Conservation (phyloP, 176 grass and related monocot genomes). For the Cenchrus americanus region DNA sequence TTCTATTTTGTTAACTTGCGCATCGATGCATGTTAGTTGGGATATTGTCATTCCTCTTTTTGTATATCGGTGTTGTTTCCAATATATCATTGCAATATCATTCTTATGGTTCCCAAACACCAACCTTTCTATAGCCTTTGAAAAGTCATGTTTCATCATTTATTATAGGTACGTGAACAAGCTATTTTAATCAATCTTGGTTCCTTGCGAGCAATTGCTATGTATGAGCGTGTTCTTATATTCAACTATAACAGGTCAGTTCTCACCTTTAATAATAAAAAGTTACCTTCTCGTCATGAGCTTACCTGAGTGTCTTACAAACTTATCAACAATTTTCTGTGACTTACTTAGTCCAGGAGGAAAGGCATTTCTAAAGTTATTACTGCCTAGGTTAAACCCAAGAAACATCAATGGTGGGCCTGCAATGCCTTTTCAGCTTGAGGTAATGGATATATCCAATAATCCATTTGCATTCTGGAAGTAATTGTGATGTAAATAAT, state of each 20-base stretch:
- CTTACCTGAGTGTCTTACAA: not conserved
- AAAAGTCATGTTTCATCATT: constrained; percentile 39
- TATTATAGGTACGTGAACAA: constrained; percentile 86
- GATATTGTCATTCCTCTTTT: not conserved
- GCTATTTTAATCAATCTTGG: constrained; percentile 95
- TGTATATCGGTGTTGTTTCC: constrained; percentile 1
- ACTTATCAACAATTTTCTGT: constrained; percentile 33
- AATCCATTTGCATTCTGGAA: constrained; percentile 20
- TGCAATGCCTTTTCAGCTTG: constrained; percentile 95
- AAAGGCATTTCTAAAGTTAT: constrained; percentile 70
- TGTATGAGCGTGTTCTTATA: constrained; percentile 84
- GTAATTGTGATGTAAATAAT: not conserved
- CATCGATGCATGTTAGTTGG: constrained; percentile 1
- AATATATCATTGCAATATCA: constrained; percentile 12
- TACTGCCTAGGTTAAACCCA: constrained; percentile 89
- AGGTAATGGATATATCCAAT: constrained; percentile 59
- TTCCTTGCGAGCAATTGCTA: constrained; percentile 94
- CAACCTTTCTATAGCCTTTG: constrained; percentile 15
- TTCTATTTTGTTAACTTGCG: constrained; percentile 1
- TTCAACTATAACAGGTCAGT: constrained; percentile 95
- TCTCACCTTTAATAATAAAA: constrained; percentile 24
- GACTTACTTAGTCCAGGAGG: constrained; percentile 77
- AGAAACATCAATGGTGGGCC: constrained; percentile 77
- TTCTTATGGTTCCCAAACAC: constrained; percentile 33
- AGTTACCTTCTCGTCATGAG: not conserved